Conservation (phyloP, 2,329 filamentous ascomycete genomes). For the Colletotrichum acutatum region DNA sequence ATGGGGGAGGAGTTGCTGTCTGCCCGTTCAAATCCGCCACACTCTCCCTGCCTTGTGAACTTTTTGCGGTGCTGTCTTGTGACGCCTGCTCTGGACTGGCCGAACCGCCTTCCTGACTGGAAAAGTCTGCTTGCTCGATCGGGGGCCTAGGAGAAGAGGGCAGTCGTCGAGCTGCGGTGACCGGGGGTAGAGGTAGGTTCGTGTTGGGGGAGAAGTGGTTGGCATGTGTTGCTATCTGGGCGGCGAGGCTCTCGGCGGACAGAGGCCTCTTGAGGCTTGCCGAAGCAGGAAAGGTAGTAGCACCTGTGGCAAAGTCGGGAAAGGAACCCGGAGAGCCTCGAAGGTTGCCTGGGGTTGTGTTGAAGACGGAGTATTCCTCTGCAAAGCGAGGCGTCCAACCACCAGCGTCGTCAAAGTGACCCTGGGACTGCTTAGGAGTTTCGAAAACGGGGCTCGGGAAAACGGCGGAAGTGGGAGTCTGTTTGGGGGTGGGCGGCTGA, state of each 20-base stretch:
- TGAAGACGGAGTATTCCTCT: slow-evolving; percentile 74
- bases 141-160: slow-evolving; percentile 66
- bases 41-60: slow-evolving; percentile 54
- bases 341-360: slow-evolving; percentile 70
- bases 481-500: slow-evolving; percentile 68
- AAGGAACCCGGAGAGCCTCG: slow-evolving; percentile 58
- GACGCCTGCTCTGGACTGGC: slow-evolving; percentile 34
- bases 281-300: slow-evolving; percentile 48
- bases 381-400: slow-evolving; percentile 72
- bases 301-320: slow-evolving; percentile 52
- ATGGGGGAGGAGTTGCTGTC: slow-evolving; percentile 70
- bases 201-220: slow-evolving; percentile 68
- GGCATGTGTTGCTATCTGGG: slow-evolving; percentile 69
- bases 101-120: slow-evolving; percentile 44
- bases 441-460: slow-evolving; percentile 68
- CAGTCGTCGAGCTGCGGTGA: slow-evolving; percentile 68
- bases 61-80: slow-evolving; percentile 54
- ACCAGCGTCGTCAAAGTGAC: slow-evolving; percentile 59
- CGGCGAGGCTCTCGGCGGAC: slow-evolving; percentile 60
- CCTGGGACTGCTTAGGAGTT: slow-evolving; percentile 62
- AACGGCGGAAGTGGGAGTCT: slow-evolving; percentile 64
- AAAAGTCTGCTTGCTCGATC: slow-evolving; percentile 44
- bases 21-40: slow-evolving; percentile 55
- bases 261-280: slow-evolving; percentile 60
- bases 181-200: slow-evolving; percentile 66